Base-by-base conservation (phyloP, 768 basidiomycete species). In the Naganishia randhawae region DNA sequence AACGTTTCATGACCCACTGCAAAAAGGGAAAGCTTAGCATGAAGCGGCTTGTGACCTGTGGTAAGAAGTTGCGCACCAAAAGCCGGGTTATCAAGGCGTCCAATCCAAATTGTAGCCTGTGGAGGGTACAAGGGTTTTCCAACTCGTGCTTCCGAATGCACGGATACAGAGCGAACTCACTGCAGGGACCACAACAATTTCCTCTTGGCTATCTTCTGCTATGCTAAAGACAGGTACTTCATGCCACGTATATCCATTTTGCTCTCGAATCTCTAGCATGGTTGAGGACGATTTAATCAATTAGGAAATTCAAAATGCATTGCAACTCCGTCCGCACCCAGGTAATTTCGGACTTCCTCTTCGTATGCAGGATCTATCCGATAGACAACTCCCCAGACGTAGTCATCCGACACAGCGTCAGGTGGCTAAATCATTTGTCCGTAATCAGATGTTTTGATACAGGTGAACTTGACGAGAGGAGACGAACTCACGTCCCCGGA, bases 211-310 rank as follows among this genome's bases (percentile, higher is more conserved):
- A 2, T 78, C 73, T 2, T 85, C 86, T 41, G 82, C 82, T 25
- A 84, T 82, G 35, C 87, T 84, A 78, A 89, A 87, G 16, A 97
- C 83, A 68, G 92, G 86, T 13, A 93, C 76, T 0, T 83, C 84
- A 72, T 94, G 90, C 77, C 89, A 81, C 10, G 91, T 92, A 80
- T 96, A 97, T 25, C 94, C 93, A 73, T 94, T 92, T 90, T 93
- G 65, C 61, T 69, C 45, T 13, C 63, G 51, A 37, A 50, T 31
- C 13, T 52, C 22, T 65, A 50, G 25, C 53, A n/a, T n/a, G 33
- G 35, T 48, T n/a, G 45, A 42, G 14, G n/a, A n/a, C n/a, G n/a
- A n/a, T n/a, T n/a, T n/a, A n/a, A n/a, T n/a, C n/a, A n/a, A n/a
- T n/a, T n/a, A n/a, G n/a, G n/a, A n/a, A n/a, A n/a, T n/a, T n/a